Evolutionary conservation across 2,329 filamentous ascomycete species (phyloP).

Genomic region (Orbilia oligospora): DNA sequence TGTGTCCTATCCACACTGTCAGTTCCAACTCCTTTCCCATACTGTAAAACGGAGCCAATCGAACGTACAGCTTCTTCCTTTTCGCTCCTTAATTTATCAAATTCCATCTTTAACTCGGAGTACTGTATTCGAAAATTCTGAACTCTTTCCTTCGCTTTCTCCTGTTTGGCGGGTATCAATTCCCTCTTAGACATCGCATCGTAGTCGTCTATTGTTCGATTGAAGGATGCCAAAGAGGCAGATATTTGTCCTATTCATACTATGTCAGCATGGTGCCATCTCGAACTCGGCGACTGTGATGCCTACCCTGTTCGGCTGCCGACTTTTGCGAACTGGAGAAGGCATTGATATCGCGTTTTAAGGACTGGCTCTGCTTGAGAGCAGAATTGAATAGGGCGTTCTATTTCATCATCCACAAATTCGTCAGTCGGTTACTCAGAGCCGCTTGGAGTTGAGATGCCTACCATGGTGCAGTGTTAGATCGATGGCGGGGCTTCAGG

Average conservation of each 20-base stretch:
- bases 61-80: constrained; percentile 78
- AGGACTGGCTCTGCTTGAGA: constrained; percentile 84
- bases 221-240: constrained; percentile 84
- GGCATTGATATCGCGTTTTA: constrained; percentile 81
- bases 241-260: constrained; percentile 76
- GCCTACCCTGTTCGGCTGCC: constrained; percentile 70
- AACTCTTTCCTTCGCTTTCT: constrained; percentile 88
- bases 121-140: constrained; percentile 88
- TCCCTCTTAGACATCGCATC: constrained; percentile 86
- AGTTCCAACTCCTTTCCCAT: not conserved
- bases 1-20: constrained; percentile 70
- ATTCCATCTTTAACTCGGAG: constrained; percentile 81
- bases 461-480: constrained; percentile 21
- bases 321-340: constrained; percentile 72
- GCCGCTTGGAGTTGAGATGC: not conserved
- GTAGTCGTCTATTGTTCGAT: constrained; percentile 94
- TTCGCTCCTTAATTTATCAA: constrained; percentile 82
- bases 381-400: constrained; percentile 89
- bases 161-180: constrained; percentile 89
- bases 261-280: not conserved
- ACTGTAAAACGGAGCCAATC: not conserved
- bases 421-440: constrained; percentile 9
- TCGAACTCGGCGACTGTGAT: not conserved
- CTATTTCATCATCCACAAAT: constrained; percentile 67
- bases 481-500: constrained; percentile 38